Percentiles rank a stretch among this genome's conserved stretches.
These are phyloP conservation scores for Xylaria sp. DNA, from an alignment of 2,329 filamentous ascomycete genomes.

Conservation along the genomic window DNA sequence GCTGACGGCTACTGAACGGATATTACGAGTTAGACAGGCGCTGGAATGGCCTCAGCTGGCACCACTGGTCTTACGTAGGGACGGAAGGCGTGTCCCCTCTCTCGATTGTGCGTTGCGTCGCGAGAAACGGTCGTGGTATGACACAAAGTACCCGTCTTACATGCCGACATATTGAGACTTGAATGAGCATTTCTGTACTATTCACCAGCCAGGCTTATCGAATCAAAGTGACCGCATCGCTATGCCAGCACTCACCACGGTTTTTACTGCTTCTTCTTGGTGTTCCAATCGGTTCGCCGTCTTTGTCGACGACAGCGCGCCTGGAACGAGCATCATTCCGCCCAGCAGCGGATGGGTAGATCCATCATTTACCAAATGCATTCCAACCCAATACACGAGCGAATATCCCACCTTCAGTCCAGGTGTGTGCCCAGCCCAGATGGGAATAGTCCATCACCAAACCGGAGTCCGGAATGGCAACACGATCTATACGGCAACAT, in stretches of 20 bases:
- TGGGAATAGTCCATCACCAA: constrained; percentile 34
- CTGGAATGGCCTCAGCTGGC: no score
- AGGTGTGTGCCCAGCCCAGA: constrained; percentile 39
- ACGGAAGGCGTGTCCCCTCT: no score
- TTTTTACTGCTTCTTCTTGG: constrained; percentile 36
- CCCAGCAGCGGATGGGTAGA: constrained; percentile 42
- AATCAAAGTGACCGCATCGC: not conserved
- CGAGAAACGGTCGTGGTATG: no score
- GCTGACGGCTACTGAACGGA: no score
- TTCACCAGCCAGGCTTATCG: not conserved
- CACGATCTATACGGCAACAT: constrained; percentile 38
- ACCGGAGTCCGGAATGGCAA: constrained; percentile 20
- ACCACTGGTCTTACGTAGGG: no score
- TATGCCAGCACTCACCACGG: constrained; percentile 37
- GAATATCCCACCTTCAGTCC: constrained; percentile 39
- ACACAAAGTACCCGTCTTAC: no score
- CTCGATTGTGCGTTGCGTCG: no score
- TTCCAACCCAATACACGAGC: constrained; percentile 36
- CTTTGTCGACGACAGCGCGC: constrained; percentile 33
- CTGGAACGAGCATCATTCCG: constrained; percentile 33
- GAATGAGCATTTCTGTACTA: no score
- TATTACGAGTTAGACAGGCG: no score
- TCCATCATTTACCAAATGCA: constrained; percentile 39
- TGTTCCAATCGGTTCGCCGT: constrained; percentile 40
- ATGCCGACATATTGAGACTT: no score